phyloP scores from a whole-genome alignment of 2,329 filamentous ascomycete genomes.

The Hymenoscyphus salicellus region DNA sequence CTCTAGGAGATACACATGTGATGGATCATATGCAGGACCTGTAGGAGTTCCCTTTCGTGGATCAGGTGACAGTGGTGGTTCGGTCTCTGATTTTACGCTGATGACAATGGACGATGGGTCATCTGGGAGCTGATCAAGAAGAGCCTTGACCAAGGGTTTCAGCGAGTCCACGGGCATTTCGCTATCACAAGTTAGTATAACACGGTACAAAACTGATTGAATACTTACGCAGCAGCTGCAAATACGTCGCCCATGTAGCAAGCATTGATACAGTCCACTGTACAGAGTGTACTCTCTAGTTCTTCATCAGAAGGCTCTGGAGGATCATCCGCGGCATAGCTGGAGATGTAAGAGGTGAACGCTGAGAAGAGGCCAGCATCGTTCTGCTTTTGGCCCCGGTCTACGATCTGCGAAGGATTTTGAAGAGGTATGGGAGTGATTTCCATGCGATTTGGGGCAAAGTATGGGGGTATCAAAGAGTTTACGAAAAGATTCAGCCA shows the following conservation, averaged over 20 bases:
- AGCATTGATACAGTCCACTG: conserved; percentile 88
- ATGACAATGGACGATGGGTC: conserved; percentile 79
- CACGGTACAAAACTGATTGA: background rate
- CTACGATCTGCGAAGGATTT: conserved; percentile 86
- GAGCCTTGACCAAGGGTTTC: conserved; percentile 63
- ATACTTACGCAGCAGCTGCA: conserved; percentile 71
- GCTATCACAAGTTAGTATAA: conserved; percentile 40
- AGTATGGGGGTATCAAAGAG: conserved; percentile 82
- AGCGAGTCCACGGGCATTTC: conserved; percentile 59
- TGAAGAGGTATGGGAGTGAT: conserved; percentile 84
- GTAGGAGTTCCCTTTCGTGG: conserved; percentile 51
- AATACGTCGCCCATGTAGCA: conserved; percentile 83
- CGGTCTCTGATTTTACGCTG: conserved; percentile 81
- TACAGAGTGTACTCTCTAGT: conserved; percentile 89
- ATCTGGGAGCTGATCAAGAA: conserved; percentile 84
- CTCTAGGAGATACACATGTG: conserved; percentile 86
- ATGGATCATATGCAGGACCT: conserved; percentile 74
- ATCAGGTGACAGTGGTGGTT: conserved; percentile 59
- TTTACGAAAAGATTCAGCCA: conserved; percentile 96
- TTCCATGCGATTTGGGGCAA: conserved; percentile 64
- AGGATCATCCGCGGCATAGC: conserved; percentile 95
- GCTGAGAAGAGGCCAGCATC: conserved; percentile 90
- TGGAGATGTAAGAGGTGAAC: conserved; percentile 96
- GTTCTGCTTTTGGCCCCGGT: conserved; percentile 71
- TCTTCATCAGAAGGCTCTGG: conserved; percentile 97